Evolutionary conservation across 805 yeast species (phyloP).

Genomic region (Metahyphopichia silvanorum): DNA sequence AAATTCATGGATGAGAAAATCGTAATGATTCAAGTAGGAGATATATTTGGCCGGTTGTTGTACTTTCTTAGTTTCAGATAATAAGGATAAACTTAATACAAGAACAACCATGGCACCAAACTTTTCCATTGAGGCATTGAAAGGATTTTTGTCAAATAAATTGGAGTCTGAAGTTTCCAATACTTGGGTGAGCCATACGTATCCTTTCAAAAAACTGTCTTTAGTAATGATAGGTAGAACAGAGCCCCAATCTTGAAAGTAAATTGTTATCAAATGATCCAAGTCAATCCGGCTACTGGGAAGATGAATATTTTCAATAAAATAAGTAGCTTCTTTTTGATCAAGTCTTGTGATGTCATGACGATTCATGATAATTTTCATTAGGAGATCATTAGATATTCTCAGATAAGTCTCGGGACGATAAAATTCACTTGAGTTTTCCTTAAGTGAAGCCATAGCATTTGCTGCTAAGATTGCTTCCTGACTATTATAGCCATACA

Average conservation of each 20-base stretch:
- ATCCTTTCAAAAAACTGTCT: constrained; percentile 62
- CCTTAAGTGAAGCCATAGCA: constrained; percentile 67
- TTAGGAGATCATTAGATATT: constrained; percentile 9
- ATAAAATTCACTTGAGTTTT: constrained; percentile 20
- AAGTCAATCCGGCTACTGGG: constrained; percentile 55
- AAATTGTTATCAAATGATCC: constrained; percentile 65
- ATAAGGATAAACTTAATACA: constrained; percentile 45
- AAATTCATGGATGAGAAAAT: constrained; percentile 58
- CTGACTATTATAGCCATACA: constrained; percentile 67
- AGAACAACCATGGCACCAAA: constrained; percentile 54
- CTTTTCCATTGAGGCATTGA: constrained; percentile 42
- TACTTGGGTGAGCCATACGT: constrained; percentile 44
- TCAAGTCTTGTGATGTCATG: constrained; percentile 23
- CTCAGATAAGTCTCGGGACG: constrained; percentile 1
- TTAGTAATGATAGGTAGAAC: constrained; percentile 68
- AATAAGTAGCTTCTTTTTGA: constrained; percentile 40
- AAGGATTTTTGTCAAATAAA: constrained; percentile 4
- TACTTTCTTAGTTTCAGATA: constrained; percentile 36
- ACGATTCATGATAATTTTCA: constrained; percentile 24
- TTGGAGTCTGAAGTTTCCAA: constrained; percentile 28
- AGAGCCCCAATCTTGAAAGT: constrained; percentile 76
- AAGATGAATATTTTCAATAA: constrained; percentile 32
- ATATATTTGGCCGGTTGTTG: constrained; percentile 13
- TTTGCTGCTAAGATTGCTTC: constrained; percentile 71
- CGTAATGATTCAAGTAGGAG: constrained; percentile 45